Evolutionary conservation across 2,329 filamentous ascomycete species (phyloP).

Genomic region (Ascochyta fabae): DNA sequence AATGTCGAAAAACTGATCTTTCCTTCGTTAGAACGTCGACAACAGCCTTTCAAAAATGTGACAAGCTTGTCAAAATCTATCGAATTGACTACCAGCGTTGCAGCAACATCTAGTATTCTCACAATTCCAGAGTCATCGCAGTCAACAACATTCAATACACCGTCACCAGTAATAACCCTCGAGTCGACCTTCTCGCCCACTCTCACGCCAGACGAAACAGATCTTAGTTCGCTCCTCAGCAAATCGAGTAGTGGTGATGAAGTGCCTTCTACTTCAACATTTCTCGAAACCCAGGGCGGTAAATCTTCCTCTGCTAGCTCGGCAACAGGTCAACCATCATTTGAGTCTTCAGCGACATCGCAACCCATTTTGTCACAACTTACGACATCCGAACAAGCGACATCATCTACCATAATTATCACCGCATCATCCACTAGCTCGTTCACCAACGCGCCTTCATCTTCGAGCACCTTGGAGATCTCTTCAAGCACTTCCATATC

Average conservation of each 20-base stretch:
- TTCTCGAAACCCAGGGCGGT: background rate
- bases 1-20: background rate
- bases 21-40: conserved; percentile 14
- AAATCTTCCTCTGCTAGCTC: background rate
- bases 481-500: background rate
- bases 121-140: background rate
- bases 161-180: background rate
- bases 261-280: background rate
- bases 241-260: background rate
- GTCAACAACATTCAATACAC: background rate
- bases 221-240: background rate
- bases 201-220: no score
- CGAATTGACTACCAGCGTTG: background rate
- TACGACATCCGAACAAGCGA: background rate
- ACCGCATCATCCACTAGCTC: background rate
- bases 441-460: background rate
- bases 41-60: conserved; percentile 10
- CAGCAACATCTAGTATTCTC: background rate
- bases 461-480: background rate
- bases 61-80: conserved; percentile 5
- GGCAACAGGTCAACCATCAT: background rate
- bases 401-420: background rate
- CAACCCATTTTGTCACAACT: background rate
- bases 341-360: background rate
- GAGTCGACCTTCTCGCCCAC: background rate